Evolutionary conservation across 2,329 filamentous ascomycete genomes (phyloP).

Genomic region (Aschersonia sp.): DNA sequence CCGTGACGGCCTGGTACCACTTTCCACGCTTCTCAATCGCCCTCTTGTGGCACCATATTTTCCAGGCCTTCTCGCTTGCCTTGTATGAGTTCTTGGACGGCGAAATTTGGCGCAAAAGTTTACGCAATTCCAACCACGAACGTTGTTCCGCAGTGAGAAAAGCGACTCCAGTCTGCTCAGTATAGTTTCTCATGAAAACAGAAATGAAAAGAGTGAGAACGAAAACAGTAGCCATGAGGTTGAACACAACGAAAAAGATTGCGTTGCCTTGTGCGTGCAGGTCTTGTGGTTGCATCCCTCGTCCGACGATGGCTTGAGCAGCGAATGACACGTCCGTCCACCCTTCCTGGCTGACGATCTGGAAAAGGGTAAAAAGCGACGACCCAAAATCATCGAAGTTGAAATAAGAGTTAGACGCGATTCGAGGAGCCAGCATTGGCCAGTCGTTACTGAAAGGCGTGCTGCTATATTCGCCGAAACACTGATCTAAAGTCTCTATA

Average conservation of each 20-base stretch:
- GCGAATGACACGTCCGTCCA: conserved; percentile 90
- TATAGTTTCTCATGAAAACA: conserved; percentile 99
- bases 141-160: conserved; percentile 92
- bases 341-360: conserved; percentile 96
- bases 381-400: conserved; percentile 93
- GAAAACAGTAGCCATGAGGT: conserved; percentile 89
- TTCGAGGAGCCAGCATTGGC: conserved; percentile 70
- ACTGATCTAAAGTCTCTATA: conserved; percentile 51
- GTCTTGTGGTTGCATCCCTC: conserved; percentile 55
- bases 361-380: conserved; percentile 89
- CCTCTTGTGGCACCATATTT: conserved; percentile 86
- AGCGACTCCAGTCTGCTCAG: conserved; percentile 92
- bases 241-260: conserved; percentile 91
- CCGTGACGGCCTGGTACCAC: conserved; percentile 77
- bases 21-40: conserved; percentile 87
- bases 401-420: conserved; percentile 69
- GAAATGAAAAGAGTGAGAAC: conserved; percentile 95
- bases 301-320: conserved; percentile 67
- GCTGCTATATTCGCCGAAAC: conserved; percentile 69
- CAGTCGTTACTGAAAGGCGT: conserved; percentile 60
- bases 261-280: conserved; percentile 69
- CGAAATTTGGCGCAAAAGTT: conserved; percentile 80
- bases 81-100: conserved; percentile 84
- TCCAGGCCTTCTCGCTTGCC: conserved; percentile 63
- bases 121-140: conserved; percentile 90